Evolutionary conservation across 371 early-diverging fungal genomes (phyloP), one percentile per base, ranked within the genome.

Genomic region (Actinomortierella wolfii): DNA sequence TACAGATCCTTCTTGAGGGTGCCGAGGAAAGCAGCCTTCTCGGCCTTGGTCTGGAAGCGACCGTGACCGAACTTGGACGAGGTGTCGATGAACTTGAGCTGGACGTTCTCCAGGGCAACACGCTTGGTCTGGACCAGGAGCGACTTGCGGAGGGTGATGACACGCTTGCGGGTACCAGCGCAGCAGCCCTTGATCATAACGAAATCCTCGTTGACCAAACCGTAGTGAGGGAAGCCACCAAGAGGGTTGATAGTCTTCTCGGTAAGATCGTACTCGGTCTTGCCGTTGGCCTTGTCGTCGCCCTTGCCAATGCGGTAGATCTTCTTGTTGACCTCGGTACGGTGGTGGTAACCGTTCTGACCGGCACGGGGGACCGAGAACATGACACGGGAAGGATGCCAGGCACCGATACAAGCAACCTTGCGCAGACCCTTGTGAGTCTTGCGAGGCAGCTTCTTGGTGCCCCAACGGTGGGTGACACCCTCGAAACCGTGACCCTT

Each of bases 361-460:
- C 99, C 99, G 74, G 99, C 97, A 83, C 99, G 96, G 63, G 99
- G 94, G 70, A 99, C 99, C 57, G 99, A 94, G 92, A 88, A 97
- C 97, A 97, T 96, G 82, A 99, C 99, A 69, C 98, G 93, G 78
- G 93, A 87, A 80, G 99, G 99, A 89, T 99, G 99, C 99, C 99
- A 99, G 65, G 99, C 99, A 83, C 99, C 99, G 80, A 99, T 99
- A 93, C 99, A 99, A 76, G 99, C 99, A 73, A 99, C 99, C 94
- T 99, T 99, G 80, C 99, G 94, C 70, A 97, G 90, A 94, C 99
- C 99, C 85, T 95, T 95, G 87, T 98, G 98, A 51, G 99, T 98
- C 94, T 99, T 99, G 83, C 99, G 91, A 61, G 99, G 99, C 68
- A 99, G 93, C 91, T 98, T 99, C 89, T 97, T 99, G 82, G 97